These are phyloP conservation scores for Tolypocladium cylindrosporum DNA, from an alignment of 2,329 filamentous ascomycete species.

Conservation along the genomic window DNA sequence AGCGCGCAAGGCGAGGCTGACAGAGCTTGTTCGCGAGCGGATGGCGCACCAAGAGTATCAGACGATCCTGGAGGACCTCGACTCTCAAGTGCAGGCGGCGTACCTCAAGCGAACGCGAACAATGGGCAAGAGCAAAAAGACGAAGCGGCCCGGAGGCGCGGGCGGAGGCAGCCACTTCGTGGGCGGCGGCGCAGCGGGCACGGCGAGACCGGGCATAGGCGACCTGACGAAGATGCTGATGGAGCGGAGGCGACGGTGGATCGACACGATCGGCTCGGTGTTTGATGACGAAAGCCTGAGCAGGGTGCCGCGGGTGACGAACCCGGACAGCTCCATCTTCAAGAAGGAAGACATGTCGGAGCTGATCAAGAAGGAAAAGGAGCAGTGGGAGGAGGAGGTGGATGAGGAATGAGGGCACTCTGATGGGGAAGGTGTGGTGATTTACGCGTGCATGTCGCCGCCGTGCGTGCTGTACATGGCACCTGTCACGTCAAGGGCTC, in stretches of 20 bases:
- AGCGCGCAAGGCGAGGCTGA: conserved; percentile 75
- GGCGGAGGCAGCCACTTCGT: conserved; percentile 58
- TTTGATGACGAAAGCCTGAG: conserved; percentile 74
- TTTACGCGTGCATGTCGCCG: background rate
- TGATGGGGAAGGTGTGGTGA: background rate
- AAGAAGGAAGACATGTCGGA: conserved; percentile 61
- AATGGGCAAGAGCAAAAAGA: conserved; percentile 88
- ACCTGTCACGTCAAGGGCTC: background rate
- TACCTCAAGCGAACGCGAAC: conserved; percentile 94
- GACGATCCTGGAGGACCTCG: conserved; percentile 92
- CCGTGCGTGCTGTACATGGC: background rate
- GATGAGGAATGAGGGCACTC: conserved; percentile 46
- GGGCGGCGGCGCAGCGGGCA: conserved; percentile 51
- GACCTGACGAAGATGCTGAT: conserved; percentile 87
- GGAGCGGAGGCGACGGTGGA: conserved; percentile 85
- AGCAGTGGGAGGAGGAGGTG: conserved; percentile 72
- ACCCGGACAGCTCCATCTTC: conserved; percentile 63
- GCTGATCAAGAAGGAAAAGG: conserved; percentile 64
- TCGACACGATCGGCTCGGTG: conserved; percentile 79
- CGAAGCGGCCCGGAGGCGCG: conserved; percentile 67
- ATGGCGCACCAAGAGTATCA: conserved; percentile 96
- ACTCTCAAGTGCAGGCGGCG: conserved; percentile 86
- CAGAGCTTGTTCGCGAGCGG: conserved; percentile 80
- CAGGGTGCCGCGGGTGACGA: conserved; percentile 56
- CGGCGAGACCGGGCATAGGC: conserved; percentile 71